Evolutionary conservation across 495 filamentous ascomycete genomes (phyloP).

Genomic region (Amphirosellinia nigrospora): DNA sequence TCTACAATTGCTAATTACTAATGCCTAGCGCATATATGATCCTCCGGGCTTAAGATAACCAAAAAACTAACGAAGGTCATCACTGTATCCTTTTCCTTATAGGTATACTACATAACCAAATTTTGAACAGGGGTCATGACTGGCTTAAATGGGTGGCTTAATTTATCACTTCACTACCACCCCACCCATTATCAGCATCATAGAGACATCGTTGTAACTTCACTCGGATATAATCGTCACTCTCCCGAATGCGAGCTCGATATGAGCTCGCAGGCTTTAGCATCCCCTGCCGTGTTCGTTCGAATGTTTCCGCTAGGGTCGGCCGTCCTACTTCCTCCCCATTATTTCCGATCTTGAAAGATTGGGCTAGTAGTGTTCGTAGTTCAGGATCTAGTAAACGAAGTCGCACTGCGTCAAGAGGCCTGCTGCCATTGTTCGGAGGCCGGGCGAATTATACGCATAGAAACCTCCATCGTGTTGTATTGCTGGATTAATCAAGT

Average conservation of each 20-base stretch:
- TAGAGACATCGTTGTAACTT: neutral
- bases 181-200: too few species aligned
- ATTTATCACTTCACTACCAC: neutral
- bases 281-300: constrained; percentile 7
- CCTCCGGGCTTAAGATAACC: too few species aligned
- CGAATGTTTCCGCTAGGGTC: neutral
- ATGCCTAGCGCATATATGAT: too few species aligned
- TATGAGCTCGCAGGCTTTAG: constrained; percentile 9
- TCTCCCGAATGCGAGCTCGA: neutral
- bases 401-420: neutral
- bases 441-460: neutral
- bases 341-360: neutral
- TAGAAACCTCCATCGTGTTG: neutral
- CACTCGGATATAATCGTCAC: constrained; percentile 1
- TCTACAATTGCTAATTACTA: too few species aligned
- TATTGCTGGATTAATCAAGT: constrained; percentile 6
- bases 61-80: too few species aligned
- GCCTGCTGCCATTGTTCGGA: constrained; percentile 4
- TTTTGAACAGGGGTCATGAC: too few species aligned
- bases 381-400: constrained; percentile 12
- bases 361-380: constrained; percentile 7
- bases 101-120: too few species aligned
- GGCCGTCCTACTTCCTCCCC: neutral
- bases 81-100: too few species aligned
- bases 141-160: neutral